Evolutionary conservation across 768 basidiomycete species (phyloP).

Genomic region (Naganishia vishniacii): DNA sequence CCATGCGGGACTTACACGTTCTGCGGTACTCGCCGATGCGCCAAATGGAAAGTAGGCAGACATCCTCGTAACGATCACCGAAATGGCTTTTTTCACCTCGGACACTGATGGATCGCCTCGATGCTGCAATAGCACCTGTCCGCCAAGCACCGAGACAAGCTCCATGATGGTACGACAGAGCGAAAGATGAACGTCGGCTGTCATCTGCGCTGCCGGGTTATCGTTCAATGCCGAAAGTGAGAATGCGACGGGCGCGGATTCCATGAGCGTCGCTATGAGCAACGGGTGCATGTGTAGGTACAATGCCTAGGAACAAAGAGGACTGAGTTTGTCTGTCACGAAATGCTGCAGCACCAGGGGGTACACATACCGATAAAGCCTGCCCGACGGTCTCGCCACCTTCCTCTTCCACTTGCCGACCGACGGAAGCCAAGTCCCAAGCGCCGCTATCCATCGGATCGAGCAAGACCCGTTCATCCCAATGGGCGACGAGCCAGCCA

Average conservation of each 20-base stretch:
- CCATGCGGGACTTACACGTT: neutral
- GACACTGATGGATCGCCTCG: neutral
- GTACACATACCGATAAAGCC: conserved; percentile 36
- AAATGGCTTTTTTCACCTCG: conserved; percentile 32
- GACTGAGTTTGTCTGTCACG: too few species aligned
- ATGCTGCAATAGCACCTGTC: conserved; percentile 21
- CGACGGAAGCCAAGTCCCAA: conserved; percentile 1
- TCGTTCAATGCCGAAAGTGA: conserved; percentile 52
- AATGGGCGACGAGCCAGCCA: conserved; percentile 11
- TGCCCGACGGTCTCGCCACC: conserved; percentile 18
- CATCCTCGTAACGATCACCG: conserved; percentile 63
- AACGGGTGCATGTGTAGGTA: conserved; percentile 70
- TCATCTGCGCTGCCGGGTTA: neutral
- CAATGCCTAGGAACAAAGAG: conserved; percentile 49
- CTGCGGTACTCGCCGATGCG: conserved; percentile 22
- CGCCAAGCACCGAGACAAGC: conserved; percentile 35
- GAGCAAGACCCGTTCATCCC: neutral
- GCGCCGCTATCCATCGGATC: conserved; percentile 18
- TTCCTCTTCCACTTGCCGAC: neutral
- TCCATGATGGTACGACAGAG: conserved; percentile 40
- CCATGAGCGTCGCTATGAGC: conserved; percentile 75
- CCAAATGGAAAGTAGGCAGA: conserved; percentile 76
- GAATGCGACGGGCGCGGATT: conserved; percentile 77
- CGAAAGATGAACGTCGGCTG: conserved; percentile 31
- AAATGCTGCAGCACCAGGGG: too few species aligned